Evolutionary conservation across 1,284 basidiomycete genomes (phyloP).

Genomic region (Rhodotorula sp.): DNA sequence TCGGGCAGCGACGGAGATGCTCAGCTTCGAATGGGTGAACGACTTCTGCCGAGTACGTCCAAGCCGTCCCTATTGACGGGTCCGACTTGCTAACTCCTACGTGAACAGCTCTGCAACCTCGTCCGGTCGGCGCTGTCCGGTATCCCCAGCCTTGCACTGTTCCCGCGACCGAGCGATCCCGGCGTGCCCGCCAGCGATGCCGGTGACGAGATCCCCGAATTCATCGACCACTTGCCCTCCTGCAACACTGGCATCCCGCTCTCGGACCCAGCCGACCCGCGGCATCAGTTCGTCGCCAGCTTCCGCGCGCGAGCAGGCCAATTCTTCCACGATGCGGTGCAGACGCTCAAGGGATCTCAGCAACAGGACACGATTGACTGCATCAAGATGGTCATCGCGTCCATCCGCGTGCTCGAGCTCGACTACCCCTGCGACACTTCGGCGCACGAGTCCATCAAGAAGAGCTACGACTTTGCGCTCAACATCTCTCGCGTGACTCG

Average conservation of each 20-base stretch:
- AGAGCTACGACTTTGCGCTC: conserved; percentile 42
- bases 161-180: conserved; percentile 59
- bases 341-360: conserved; percentile 52
- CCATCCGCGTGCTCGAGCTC: conserved; percentile 70
- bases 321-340: conserved; percentile 67
- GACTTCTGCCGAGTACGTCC: conserved; percentile 75
- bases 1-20: conserved; percentile 19
- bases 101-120: conserved; percentile 49
- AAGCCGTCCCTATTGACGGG: rapidly evolving
- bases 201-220: conserved; percentile 52
- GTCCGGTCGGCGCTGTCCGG: conserved; percentile 68
- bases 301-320: conserved; percentile 69
- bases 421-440: conserved; percentile 61
- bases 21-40: conserved; percentile 73
- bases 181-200: conserved; percentile 60
- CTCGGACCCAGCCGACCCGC: conserved; percentile 68
- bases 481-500: conserved; percentile 43
- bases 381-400: conserved; percentile 59
- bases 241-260: conserved; percentile 67
- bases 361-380: conserved; percentile 90
- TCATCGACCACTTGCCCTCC: conserved; percentile 46
- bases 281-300: conserved; percentile 64
- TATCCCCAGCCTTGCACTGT: conserved; percentile 61
- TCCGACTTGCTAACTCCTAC: conserved; percentile 43
- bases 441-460: conserved; percentile 37